These are phyloP conservation scores for Candida palmyrensis DNA, from an alignment of 805 yeast species.

Conservation along the genomic window DNA sequence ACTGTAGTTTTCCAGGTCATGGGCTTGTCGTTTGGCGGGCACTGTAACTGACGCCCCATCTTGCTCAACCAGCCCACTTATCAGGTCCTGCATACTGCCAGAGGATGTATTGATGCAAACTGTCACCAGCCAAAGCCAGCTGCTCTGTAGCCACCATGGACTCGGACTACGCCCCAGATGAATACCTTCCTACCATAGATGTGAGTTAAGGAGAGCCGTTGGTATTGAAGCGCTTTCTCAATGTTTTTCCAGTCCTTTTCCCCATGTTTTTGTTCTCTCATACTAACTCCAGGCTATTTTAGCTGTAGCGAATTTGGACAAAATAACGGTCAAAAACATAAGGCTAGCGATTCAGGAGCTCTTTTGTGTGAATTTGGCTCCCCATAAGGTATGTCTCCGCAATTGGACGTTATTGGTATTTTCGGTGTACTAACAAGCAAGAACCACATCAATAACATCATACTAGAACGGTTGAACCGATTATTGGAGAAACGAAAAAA, in stretches of 20 bases:
- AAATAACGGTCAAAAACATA: conserved; percentile 66
- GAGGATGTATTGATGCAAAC: too few species aligned
- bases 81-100: too few species aligned
- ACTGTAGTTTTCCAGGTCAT: too few species aligned
- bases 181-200: conserved; percentile 61
- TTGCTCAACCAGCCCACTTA: too few species aligned
- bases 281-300: conserved; percentile 52
- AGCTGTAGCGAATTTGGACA: conserved; percentile 62
- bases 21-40: too few species aligned
- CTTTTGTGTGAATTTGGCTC: conserved; percentile 49
- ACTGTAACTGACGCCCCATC: too few species aligned
- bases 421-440: conserved; percentile 29
- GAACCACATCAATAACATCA: conserved; percentile 55
- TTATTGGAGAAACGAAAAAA: conserved; percentile 37
- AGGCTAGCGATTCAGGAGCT: conserved; percentile 69
- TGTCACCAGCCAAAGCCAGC: too few species aligned
- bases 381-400: conserved; percentile 41
- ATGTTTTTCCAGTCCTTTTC: too few species aligned
- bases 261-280: too few species aligned
- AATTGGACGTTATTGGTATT: too few species aligned
- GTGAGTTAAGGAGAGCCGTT: conserved; percentile 37
- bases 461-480: conserved; percentile 51
- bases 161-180: conserved; percentile 17
- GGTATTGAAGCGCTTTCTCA: too few species aligned
- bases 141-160: too few species aligned